Base-by-base conservation (phyloP, 352 stramenopile genomes). In the Pythium chondricola region DNA sequence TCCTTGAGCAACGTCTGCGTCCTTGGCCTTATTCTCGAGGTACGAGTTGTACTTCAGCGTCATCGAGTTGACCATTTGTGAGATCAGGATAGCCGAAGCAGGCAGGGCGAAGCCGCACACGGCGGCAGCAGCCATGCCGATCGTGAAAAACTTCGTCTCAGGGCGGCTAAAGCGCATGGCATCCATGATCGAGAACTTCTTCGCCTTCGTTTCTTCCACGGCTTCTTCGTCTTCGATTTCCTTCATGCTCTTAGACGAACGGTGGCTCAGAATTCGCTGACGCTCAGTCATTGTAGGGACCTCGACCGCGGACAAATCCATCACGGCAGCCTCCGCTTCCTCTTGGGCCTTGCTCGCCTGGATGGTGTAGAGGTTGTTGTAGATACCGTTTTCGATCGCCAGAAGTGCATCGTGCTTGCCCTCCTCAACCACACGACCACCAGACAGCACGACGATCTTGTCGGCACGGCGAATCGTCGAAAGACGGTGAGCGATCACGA, bases 301-400 rank as follows among this genome's bases (percentile, higher is more conserved):
- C 93, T 73, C 21, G 82, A 86, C 29, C 87, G 89, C 27, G 67
- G 88, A 21, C 95, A 66, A 16, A 67, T 67, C 17, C 48, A 51
- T n/a, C n/a, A n/a, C 9, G 67, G 48, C 30, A 6, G 16, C 47
- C 0, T 33, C 39, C 2, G 8, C 44, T 7, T 22, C 48, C 11
- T 41, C 27, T 20, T 38, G 41, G 6, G 37, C 6, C 29, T 43
- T 33, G 2, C 30, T 7, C 20, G 51, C 42, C 32, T 76, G 63
- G 38, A 95, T 87, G 30, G 69, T 80, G 44, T 93, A 82, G 47
- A 84, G 64, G 20, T 74, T 96, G 31, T 93, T 71, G 60, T 95
- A 96, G 2, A 71, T 43, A 25, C 61, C 65, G 16, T 78, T 64
- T 35, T 95, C 68, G 8, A 91, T 77, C 37, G 31, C 7, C 44